Conservation (phyloP, 108 stramenopile species). For the Thalassiosira profunda region DNA sequence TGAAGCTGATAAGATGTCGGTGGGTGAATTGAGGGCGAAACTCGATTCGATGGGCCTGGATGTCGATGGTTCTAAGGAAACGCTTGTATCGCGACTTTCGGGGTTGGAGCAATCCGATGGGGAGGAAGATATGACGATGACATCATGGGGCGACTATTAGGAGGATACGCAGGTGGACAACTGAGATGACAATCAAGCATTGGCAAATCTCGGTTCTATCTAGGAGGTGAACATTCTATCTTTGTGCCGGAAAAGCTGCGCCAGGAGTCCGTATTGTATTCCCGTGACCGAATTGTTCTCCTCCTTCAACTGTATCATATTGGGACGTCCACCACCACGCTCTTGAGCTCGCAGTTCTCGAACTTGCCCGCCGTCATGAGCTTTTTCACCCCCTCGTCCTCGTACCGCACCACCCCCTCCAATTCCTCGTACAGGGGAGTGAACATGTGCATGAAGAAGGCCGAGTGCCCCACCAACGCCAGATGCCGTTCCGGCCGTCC, state of each 20-base stretch:
- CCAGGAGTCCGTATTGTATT: no score
- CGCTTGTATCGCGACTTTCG: constrained; percentile 21
- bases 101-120: no score
- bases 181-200: no score
- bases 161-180: no score
- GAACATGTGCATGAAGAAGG: constrained; percentile 57
- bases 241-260: no score
- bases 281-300: no score
- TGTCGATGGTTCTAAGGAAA: constrained; percentile 17
- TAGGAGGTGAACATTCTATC: no score
- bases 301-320: no score
- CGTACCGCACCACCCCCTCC: constrained; percentile 37
- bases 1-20: not conserved
- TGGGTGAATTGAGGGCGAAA: constrained; percentile 6
- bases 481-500: constrained; percentile 32
- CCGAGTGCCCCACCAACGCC: constrained; percentile 50
- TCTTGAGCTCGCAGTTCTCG: constrained; percentile 49
- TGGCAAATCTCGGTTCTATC: no score
- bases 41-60: not conserved
- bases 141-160: no score
- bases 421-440: constrained; percentile 46
- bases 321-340: constrained; percentile 40
- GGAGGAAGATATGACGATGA: no score
- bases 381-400: constrained; percentile 33
- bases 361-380: constrained; percentile 31